Conservation (phyloP, 2,329 filamentous ascomycete species). For the Trichoderma sp. region DNA sequence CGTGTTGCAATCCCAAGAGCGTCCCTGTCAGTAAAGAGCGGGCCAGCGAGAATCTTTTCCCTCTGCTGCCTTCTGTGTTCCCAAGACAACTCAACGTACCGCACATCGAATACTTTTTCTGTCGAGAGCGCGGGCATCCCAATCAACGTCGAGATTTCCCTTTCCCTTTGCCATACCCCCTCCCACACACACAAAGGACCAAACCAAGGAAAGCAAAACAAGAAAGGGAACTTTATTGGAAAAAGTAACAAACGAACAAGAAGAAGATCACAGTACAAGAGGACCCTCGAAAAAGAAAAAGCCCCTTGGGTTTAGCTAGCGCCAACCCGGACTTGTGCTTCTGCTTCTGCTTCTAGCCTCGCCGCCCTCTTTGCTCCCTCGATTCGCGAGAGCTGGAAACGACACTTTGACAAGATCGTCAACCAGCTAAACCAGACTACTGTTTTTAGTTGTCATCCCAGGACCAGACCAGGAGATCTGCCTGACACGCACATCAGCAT, state of each 20-base stretch:
- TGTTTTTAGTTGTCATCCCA: not conserved
- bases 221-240: not conserved
- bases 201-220: not conserved
- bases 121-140: not conserved
- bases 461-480: not conserved
- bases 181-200: not conserved
- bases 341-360: slow-evolving; percentile 4
- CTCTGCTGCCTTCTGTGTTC: not conserved
- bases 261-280: not conserved
- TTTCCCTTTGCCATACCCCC: not conserved
- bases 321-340: not conserved
- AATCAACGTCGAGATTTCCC: not conserved
- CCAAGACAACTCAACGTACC: not conserved
- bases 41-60: slow-evolving; percentile 13
- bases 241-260: not conserved
- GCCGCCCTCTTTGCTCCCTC: not conserved
- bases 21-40: slow-evolving; percentile 15
- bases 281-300: not conserved
- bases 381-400: slow-evolving; percentile 14
- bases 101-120: not conserved
- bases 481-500: not conserved
- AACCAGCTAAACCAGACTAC: not conserved
- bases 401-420: not conserved
- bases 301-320: not conserved
- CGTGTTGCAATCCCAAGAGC: not conserved